These are phyloP conservation scores for Sechiopsis laciniata DNA, from an alignment of 306 rosid genomes.

Conservation along the genomic window DNA sequence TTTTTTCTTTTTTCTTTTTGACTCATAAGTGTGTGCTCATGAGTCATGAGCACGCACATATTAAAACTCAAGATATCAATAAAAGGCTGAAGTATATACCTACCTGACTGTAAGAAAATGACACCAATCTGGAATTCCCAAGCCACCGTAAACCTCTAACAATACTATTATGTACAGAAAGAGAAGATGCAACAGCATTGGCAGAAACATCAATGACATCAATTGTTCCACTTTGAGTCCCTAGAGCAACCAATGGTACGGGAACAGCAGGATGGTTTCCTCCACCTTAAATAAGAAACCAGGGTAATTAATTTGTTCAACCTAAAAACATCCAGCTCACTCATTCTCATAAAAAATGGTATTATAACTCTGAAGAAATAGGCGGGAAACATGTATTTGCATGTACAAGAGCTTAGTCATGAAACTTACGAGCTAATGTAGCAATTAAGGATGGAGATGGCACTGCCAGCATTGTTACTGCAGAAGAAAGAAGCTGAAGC, in stretches of 20 bases:
- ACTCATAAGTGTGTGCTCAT: no score
- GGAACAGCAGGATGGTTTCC: slow-evolving; percentile 87
- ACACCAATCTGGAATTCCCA: slow-evolving; percentile 95
- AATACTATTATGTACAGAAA: slow-evolving; percentile 66
- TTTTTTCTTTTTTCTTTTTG: no score
- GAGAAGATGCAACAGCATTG: slow-evolving; percentile 74
- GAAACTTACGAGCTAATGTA: slow-evolving; percentile 89
- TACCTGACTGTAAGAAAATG: slow-evolving; percentile 85
- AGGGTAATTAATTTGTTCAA: slow-evolving; percentile 7
- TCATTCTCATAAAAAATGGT: slow-evolving; percentile 17
- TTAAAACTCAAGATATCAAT: background rate
- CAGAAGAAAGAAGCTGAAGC: slow-evolving; percentile 96
- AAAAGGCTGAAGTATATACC: slow-evolving; percentile 39
- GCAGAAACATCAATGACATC: slow-evolving; percentile 92
- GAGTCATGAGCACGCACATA: background rate
- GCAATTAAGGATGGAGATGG: slow-evolving; percentile 94
- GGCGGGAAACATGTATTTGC: background rate
- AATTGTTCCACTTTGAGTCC: slow-evolving; percentile 81
- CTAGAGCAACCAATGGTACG: slow-evolving; percentile 96
- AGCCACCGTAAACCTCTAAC: slow-evolving; percentile 98
- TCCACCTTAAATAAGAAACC: slow-evolving; percentile 61
- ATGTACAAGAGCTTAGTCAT: slow-evolving; percentile 17
- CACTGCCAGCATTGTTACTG: slow-evolving; percentile 83
- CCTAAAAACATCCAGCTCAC: slow-evolving; percentile 29
- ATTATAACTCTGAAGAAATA: background rate